These are phyloP conservation scores for Phlebiopsis gigantea DNA, from an alignment of 768 basidiomycete species.

Conservation along the genomic window DNA sequence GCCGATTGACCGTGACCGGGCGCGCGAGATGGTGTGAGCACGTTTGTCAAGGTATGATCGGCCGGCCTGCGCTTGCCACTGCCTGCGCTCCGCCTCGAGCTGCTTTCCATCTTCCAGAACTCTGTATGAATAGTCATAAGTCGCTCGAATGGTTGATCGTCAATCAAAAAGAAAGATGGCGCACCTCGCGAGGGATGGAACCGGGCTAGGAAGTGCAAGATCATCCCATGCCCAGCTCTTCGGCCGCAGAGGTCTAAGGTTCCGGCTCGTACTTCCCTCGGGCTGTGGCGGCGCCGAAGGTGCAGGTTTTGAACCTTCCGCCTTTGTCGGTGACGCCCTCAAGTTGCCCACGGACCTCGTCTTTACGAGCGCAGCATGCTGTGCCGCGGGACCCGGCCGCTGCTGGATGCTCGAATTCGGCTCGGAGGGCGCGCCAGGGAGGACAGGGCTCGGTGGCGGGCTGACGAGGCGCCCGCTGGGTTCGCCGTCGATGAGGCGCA, in stretches of 20 bases:
- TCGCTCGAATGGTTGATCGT: not conserved
- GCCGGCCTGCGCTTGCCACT: conserved; percentile 62
- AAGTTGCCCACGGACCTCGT: conserved; percentile 30
- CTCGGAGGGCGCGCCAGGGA: not conserved
- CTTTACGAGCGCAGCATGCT: conserved; percentile 16
- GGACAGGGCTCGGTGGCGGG: conserved; percentile 32
- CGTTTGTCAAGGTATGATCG: conserved; percentile 62
- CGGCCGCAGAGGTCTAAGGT: conserved; percentile 36
- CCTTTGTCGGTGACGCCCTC: not conserved
- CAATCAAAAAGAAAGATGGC: conserved; percentile 11
- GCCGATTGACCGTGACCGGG: conserved; percentile 53
- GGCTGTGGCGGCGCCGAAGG: not conserved
- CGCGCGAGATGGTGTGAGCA: conserved; percentile 56
- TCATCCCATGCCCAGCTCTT: conserved; percentile 61
- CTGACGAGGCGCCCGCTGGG: conserved; percentile 36
- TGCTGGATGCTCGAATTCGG: conserved; percentile 3
- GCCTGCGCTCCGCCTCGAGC: conserved; percentile 56
- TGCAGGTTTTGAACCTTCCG: not conserved
- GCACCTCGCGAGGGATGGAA: conserved; percentile 48
- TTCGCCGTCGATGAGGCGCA: conserved; percentile 33
- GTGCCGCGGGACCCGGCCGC: not conserved
- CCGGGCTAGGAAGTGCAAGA: conserved; percentile 51
- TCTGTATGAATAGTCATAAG: conserved; percentile 30
- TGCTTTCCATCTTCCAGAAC: conserved; percentile 61
- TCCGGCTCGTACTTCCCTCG: not conserved